Evolutionary conservation across 257 asterid genomes (phyloP).

Genomic region (Capsicum chinense): DNA sequence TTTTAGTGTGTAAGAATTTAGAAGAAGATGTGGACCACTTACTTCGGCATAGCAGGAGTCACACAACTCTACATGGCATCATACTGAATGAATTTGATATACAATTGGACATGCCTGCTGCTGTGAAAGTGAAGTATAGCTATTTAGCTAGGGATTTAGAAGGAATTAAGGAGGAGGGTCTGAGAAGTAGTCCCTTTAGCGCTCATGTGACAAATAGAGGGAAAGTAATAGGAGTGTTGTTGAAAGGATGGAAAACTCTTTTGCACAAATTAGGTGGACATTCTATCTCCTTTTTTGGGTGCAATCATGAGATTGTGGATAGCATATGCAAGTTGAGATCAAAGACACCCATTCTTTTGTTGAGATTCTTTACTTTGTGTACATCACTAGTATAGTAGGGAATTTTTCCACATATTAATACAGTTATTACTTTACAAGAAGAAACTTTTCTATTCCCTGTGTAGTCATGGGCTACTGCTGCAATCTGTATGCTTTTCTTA

Average conservation of each 20-base stretch:
- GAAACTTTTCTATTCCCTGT: constrained; percentile 3
- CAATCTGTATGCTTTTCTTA: neutral
- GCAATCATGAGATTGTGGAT: constrained; percentile 16
- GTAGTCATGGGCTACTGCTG: constrained; percentile 5
- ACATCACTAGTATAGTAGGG: neutral
- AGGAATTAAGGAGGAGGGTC: constrained; percentile 18
- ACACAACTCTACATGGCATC: neutral
- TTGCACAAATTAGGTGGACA: neutral
- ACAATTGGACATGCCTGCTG: neutral
- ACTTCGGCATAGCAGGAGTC: constrained; percentile 7
- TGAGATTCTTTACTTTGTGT: neutral
- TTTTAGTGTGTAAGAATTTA: neutral
- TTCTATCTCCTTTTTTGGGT: constrained; percentile 15
- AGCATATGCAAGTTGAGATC: neutral
- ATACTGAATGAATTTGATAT: neutral
- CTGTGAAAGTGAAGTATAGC: neutral
- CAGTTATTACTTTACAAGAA: neutral
- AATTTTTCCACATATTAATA: neutral
- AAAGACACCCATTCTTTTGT: neutral
- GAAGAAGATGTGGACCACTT: constrained; percentile 10
- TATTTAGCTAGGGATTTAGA: constrained; percentile 9
- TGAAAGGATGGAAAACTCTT: neutral
- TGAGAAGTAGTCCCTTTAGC: neutral
- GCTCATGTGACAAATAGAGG: neutral
- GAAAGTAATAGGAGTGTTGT: neutral